Evolutionary conservation across 192 early-diverging fungal genomes (phyloP), one percentile per base, ranked within the genome.

Genomic region (Thamnidium elegans): DNA sequence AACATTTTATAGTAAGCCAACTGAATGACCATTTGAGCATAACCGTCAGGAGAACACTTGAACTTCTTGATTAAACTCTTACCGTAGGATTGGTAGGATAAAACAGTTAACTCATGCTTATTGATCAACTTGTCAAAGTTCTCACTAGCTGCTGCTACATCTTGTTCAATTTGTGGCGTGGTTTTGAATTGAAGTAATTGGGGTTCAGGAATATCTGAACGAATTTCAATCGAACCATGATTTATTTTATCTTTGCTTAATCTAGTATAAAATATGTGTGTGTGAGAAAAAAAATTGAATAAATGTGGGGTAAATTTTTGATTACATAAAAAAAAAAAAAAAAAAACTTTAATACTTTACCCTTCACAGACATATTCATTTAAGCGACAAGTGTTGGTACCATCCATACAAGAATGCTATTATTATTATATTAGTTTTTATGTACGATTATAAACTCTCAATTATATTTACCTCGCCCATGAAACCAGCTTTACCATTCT

Each of bases 401-500:
- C 94, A 66, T 96, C 94, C 94, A 97, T 89, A 69, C 82, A 84
- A 36, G 88, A 90, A 81, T 90, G 90, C 84, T 83, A 71, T 4
- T 45, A 21, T 53, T 43, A 51, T 42, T 50, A 2, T n/a, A n/a
- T n/a, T n/a, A n/a, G n/a, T n/a, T n/a, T n/a, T n/a, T n/a, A n/a
- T n/a, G n/a, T n/a, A n/a, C 43, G 7, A 43, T n/a, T 58, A 15
- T 19, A 48, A 8, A 34, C 21, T 3, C 8, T 34, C 17, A n/a
- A 50, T 58, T 20, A 43, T 58, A 0, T 7, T 44, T 70, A 81
- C 81, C 79, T 96, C 95, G 59, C 87, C 94, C 51, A 88, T 82
- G 82, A 97, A 95, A 26, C 93, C 94, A 52, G 94, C 92, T 77
- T 94, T 94, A 66, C 92, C 95, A 83, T 97, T 99, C 63, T 95